phyloP scores from a whole-genome alignment of 2,329 filamentous ascomycete genomes.

The Aureobasidium lini region DNA sequence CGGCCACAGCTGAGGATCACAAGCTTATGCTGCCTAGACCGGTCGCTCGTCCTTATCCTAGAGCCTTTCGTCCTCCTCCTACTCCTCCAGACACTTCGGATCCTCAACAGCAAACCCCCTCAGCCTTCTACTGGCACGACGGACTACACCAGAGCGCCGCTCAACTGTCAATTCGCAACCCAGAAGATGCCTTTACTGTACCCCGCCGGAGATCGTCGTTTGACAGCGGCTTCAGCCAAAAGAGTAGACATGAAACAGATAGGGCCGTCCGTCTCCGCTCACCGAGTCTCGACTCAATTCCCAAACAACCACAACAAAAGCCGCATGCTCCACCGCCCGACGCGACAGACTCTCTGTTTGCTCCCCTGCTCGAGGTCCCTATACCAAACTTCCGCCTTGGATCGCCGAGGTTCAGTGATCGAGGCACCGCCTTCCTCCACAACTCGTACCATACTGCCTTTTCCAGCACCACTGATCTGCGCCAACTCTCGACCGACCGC shows the following conservation, averaged over 20 bases:
- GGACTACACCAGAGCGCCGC: conserved; percentile 17
- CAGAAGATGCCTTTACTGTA: background rate
- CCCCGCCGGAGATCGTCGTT: conserved; percentile 8
- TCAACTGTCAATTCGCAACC: background rate
- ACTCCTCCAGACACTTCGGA: conserved; percentile 14
- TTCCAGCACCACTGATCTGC: conserved; percentile 61
- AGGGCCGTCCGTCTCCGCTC: conserved; percentile 1
- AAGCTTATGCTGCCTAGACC: conserved; percentile 12
- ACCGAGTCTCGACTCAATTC: conserved; percentile 8
- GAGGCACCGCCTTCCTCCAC: conserved; percentile 68
- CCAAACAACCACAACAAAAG: background rate
- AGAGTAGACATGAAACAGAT: background rate
- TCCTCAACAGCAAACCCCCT: background rate
- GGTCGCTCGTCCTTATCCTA: background rate
- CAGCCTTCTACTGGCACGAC: conserved; percentile 16
- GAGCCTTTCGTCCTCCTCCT: conserved; percentile 7
- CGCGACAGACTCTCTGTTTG: conserved; percentile 1
- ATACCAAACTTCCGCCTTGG: conserved; percentile 83
- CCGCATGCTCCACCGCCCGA: background rate
- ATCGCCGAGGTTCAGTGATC: conserved; percentile 68
- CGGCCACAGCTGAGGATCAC: background rate
- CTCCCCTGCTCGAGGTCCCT: conserved; percentile 56
- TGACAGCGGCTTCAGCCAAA: conserved; percentile 11
- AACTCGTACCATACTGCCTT: conserved; percentile 67
- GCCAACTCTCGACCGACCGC: conserved; percentile 35